These are phyloP conservation scores for Apiotrichum akiyoshidainum DNA, from an alignment of 1,284 basidiomycete species.

Conservation along the genomic window DNA sequence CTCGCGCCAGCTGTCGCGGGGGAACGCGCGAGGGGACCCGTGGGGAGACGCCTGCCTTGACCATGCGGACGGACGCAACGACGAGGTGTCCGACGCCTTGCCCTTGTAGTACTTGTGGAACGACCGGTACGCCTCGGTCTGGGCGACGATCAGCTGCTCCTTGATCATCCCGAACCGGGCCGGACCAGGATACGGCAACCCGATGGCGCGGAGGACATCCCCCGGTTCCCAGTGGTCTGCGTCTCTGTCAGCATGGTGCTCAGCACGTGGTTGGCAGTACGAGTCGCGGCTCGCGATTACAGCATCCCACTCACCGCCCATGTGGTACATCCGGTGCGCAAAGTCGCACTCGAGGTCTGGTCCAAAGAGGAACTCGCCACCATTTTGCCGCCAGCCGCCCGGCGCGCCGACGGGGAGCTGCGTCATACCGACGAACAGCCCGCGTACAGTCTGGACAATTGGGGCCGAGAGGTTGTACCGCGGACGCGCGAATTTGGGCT, in stretches of 20 bases:
- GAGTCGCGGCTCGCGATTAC: too few species aligned
- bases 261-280: too few species aligned
- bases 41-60: too few species aligned
- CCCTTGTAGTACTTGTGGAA: slow-evolving; percentile 3
- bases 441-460: slow-evolving; percentile 3
- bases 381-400: slow-evolving; percentile 43
- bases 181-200: not conserved
- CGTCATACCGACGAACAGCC: slow-evolving; percentile 42
- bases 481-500: not conserved
- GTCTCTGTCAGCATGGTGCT: too few species aligned
- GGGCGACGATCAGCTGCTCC: not conserved
- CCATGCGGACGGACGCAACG: too few species aligned
- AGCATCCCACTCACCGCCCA: not conserved
- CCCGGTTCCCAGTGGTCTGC: not conserved
- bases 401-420: slow-evolving; percentile 38
- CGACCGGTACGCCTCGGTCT: not conserved
- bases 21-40: too few species aligned
- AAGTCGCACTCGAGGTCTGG: slow-evolving; percentile 44
- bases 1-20: too few species aligned
- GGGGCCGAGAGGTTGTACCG: not conserved
- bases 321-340: slow-evolving; percentile 45
- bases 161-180: not conserved
- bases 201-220: not conserved
- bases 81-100: not conserved
- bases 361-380: slow-evolving; percentile 48